Conservation (phyloP, 352 stramenopile species). For the Phytophthora macrochlamydospora region DNA sequence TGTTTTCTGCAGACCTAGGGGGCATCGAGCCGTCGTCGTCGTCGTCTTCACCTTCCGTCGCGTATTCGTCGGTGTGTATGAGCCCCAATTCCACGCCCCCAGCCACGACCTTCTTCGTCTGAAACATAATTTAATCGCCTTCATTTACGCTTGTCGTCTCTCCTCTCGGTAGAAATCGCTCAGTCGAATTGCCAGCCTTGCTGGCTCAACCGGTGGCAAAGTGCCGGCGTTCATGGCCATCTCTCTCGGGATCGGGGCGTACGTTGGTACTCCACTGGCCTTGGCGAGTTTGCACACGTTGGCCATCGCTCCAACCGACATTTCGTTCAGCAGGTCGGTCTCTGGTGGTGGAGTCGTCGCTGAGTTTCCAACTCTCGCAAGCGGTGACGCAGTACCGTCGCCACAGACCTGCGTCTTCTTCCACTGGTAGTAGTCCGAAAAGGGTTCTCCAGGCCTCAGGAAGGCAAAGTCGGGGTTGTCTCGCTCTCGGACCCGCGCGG, state of each 20-base stretch:
- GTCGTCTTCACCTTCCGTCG: conserved; percentile 54
- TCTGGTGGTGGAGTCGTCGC: background rate
- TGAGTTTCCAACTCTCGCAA: background rate
- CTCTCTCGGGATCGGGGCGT: conserved; percentile 46
- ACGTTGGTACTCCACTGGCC: conserved; percentile 38
- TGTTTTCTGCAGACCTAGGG: conserved; percentile 46
- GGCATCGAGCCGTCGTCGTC: conserved; percentile 46
- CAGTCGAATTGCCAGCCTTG: conserved; percentile 57
- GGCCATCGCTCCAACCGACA: conserved; percentile 57
- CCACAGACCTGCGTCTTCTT: conserved; percentile 46
- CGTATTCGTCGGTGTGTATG: conserved; percentile 69
- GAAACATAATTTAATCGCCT: background rate
- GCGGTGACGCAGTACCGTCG: background rate
- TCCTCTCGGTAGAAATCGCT: conserved; percentile 56
- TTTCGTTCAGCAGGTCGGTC: conserved; percentile 18
- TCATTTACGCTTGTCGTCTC: background rate
- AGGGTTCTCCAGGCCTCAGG: conserved; percentile 41
- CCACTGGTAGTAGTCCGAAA: conserved; percentile 59
- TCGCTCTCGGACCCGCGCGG: conserved; percentile 43
- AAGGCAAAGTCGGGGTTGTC: conserved; percentile 68
- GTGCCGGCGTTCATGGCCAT: conserved; percentile 35
- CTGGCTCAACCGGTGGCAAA: conserved; percentile 49
- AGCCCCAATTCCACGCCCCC: conserved; percentile 41
- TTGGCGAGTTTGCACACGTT: conserved; percentile 55
- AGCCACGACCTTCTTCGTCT: conserved; percentile 68